These are phyloP conservation scores for Colletotrichum orbiculare DNA, from an alignment of 2,329 filamentous ascomycete genomes.

Conservation along the genomic window DNA sequence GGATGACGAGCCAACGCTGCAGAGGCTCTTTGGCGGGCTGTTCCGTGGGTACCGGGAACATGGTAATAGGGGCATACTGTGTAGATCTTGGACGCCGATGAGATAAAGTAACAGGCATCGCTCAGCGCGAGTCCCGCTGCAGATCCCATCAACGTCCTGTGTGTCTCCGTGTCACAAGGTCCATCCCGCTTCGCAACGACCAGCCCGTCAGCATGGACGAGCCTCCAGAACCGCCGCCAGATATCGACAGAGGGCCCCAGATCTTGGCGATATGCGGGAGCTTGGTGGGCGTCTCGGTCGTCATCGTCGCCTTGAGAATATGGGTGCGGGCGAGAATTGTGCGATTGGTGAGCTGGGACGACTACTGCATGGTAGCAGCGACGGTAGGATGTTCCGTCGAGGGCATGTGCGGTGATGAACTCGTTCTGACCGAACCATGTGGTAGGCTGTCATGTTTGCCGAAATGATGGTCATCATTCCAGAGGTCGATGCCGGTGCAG, in stretches of 20 bases:
- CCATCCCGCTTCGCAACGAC: too few relatives aligned
- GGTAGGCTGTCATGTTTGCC: constrained; percentile 39
- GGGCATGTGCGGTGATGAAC: too few relatives aligned
- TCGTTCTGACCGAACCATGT: not conserved
- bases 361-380: constrained; percentile 43
- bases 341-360: constrained; percentile 41
- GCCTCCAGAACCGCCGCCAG: constrained; percentile 34
- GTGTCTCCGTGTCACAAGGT: too few relatives aligned
- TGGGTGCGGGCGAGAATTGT: constrained; percentile 43
- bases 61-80: too few relatives aligned
- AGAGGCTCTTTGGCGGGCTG: too few relatives aligned
- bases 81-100: too few relatives aligned
- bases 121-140: too few relatives aligned
- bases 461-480: constrained; percentile 45
- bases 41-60: too few relatives aligned
- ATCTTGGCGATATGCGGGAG: constrained; percentile 44
- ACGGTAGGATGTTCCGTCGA: constrained; percentile 39
- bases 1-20: too few relatives aligned
- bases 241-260: constrained; percentile 45
- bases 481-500: constrained; percentile 42
- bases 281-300: constrained; percentile 40
- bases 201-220: not conserved
- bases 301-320: constrained; percentile 40
- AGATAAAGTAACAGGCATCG: too few relatives aligned
- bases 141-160: too few relatives aligned